These are phyloP conservation scores for Lactarius quietus DNA, from an alignment of 768 basidiomycete genomes.

Conservation along the genomic window DNA sequence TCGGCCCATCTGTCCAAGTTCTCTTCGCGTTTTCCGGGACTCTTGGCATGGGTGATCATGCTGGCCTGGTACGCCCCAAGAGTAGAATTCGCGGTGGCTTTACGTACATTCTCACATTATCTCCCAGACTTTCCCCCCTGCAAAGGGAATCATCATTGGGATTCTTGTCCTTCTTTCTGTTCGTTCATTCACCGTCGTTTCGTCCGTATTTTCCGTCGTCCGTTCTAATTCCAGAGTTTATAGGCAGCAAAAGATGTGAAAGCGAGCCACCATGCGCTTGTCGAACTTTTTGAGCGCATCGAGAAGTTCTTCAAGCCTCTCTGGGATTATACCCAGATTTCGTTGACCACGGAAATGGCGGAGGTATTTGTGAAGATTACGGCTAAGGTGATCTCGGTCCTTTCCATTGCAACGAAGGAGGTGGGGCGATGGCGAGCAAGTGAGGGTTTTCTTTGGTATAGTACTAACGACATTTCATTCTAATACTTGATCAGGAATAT, in stretches of 20 bases:
- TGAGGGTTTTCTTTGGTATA: background rate
- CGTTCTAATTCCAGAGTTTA: too few species aligned
- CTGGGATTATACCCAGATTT: background rate
- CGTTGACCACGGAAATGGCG: background rate
- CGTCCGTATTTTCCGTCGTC: background rate
- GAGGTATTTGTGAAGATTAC: background rate
- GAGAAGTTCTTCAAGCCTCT: background rate
- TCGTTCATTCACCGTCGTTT: background rate
- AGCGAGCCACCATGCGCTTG: background rate
- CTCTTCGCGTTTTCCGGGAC: background rate
- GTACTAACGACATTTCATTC: background rate
- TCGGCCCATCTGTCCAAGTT: background rate
- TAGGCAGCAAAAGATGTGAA: background rate
- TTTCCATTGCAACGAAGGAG: background rate
- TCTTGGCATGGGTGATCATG: background rate
- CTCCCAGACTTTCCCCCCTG: background rate
- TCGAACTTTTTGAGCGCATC: background rate
- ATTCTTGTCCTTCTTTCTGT: too few species aligned
- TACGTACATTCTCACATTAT: background rate
- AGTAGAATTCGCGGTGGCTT: background rate
- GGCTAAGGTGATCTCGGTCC: background rate
- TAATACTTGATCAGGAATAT: background rate
- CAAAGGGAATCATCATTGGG: background rate
- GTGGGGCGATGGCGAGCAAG: background rate
- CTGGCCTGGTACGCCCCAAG: too few species aligned